Percentiles rank a stretch among this genome's conserved stretches.
Conservation (phyloP, 805 yeast genomes). For the Pichia thaimueangensis region DNA sequence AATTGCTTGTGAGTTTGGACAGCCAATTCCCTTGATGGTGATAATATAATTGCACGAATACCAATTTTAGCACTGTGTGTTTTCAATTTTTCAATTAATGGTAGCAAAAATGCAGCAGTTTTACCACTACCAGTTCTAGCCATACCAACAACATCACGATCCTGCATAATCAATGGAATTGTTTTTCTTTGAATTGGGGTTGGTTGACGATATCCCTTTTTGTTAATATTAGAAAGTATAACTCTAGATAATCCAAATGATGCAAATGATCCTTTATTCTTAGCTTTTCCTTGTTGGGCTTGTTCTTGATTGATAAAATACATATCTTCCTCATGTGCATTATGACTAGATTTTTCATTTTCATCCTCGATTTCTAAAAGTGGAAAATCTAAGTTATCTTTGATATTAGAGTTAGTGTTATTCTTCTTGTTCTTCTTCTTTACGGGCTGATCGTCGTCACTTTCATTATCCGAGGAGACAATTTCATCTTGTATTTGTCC, state of each 20-base stretch:
- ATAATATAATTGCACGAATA: constrained; percentile 76
- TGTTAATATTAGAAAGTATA: constrained; percentile 60
- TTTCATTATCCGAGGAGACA: constrained; percentile 32
- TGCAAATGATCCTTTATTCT: constrained; percentile 71
- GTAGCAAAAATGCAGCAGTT: constrained; percentile 93
- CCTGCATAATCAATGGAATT: constrained; percentile 80
- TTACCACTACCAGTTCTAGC: constrained; percentile 99
- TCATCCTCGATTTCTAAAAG: constrained; percentile 40
- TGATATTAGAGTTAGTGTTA: constrained; percentile 1
- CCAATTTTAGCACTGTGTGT: constrained; percentile 84
- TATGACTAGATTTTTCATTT: constrained; percentile 19
- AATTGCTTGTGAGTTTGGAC: constrained; percentile 84
- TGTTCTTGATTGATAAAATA: constrained; percentile 16
- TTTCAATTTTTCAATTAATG: constrained; percentile 80
- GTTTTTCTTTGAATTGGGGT: constrained; percentile 98
- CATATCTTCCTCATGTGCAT: constrained; percentile 16
- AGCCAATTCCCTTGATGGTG: constrained; percentile 97
- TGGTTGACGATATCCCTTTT: constrained; percentile 89
- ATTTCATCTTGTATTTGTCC: constrained; percentile 47
- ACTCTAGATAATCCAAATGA: constrained; percentile 82
- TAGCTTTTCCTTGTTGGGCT: constrained; percentile 37
- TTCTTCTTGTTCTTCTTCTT: constrained; percentile 12
- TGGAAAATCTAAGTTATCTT: constrained; percentile 28
- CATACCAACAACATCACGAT: constrained; percentile 97
- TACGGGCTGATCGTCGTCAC: constrained; percentile 15